Base-by-base conservation (phyloP, 495 filamentous ascomycete species). In the Lentithecium fluviatile region DNA sequence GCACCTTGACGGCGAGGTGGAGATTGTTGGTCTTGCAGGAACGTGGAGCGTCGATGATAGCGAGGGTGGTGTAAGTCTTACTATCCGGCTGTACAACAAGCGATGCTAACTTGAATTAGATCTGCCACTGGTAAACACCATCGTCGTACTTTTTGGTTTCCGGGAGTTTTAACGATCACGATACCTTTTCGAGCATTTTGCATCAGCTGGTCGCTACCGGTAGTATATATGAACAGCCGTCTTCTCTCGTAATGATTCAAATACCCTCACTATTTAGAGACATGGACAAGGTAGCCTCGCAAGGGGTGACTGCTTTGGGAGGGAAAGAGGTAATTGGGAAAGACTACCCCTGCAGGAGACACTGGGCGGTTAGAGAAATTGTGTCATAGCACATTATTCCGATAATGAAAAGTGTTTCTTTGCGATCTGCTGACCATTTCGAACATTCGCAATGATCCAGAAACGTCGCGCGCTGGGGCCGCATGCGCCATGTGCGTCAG, bases 41-140 rank as follows among this genome's bases (percentile, higher is more conserved):
- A 88, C 84, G 2, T 97, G 92, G 92, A 83, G 81, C 2, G 85
- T 92, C 55, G 88, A 91, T 67, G 90, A 95, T 48, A 89, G 85
- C 38, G 90, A 88, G 36, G 87, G 87, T 21, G 87, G 87, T 0
- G 79, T 90, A 37, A 64, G 61, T 59, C 36, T 32, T 5, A 10
- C 23, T 37, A 36, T 17, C 1, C 20, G 21, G 20, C 8, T 48
- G 12, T 17, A 21, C 7, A 34, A 29, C 29, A 7, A 13, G n/a
- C 1, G n/a, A 24, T 21, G 45, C 60, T 63, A 42, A 63, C 51
- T 21, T 10, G 21, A 11, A 8, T 5, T 52, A 63, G 60, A 63
- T 63, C 17, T 90, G 87, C 64, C 82, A 87, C 57, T 76, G 73
- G 73, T 76, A 66, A 43, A 15, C 40, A 13, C 40, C 13, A 43